A percentile compares a stretch with the other conserved stretches of the same genome.
phyloP scores from a whole-genome alignment of 192 early-diverging fungal species.

The Podila epigama region DNA sequence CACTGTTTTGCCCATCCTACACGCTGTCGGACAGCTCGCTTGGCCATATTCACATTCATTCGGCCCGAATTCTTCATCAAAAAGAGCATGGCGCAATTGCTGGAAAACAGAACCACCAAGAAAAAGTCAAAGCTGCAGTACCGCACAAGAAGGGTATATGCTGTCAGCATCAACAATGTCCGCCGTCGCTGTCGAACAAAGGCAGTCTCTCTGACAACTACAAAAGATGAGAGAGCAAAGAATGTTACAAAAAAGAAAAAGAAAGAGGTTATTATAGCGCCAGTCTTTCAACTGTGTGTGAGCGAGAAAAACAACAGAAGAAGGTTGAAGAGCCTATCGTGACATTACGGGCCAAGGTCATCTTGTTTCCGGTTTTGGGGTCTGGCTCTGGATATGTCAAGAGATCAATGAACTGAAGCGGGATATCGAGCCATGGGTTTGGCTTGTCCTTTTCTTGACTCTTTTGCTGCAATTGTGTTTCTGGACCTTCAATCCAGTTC shows the following conservation, averaged over 20 bases:
- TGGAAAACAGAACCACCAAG: constrained; percentile 54
- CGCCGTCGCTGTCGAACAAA: constrained; percentile 58
- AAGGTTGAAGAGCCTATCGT: too few relatives aligned
- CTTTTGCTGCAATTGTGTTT: constrained; percentile 3
- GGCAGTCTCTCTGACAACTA: constrained; percentile 58
- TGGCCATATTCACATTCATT: constrained; percentile 67
- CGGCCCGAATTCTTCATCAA: constrained; percentile 64
- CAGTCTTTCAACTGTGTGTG: background rate
- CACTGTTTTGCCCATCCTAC: constrained; percentile 65
- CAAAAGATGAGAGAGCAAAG: background rate
- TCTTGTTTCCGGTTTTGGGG: constrained; percentile 51
- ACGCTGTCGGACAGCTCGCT: constrained; percentile 60
- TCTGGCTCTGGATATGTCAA: constrained; percentile 59
- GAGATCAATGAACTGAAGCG: constrained; percentile 58
- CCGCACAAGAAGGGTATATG: constrained; percentile 53
- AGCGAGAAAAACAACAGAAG: background rate
- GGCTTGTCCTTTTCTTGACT: constrained; percentile 41
- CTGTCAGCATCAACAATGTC: constrained; percentile 53
- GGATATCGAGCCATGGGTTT: constrained; percentile 53
- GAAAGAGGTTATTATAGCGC: background rate
- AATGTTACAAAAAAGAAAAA: background rate
- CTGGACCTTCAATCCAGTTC: constrained; percentile 51
- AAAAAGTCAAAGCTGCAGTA: constrained; percentile 62
- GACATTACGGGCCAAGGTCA: constrained; percentile 40
- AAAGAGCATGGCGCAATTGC: constrained; percentile 60